phyloP scores from a whole-genome alignment of 2,329 filamentous ascomycete species.

The Emericellopsis cladophorae region DNA sequence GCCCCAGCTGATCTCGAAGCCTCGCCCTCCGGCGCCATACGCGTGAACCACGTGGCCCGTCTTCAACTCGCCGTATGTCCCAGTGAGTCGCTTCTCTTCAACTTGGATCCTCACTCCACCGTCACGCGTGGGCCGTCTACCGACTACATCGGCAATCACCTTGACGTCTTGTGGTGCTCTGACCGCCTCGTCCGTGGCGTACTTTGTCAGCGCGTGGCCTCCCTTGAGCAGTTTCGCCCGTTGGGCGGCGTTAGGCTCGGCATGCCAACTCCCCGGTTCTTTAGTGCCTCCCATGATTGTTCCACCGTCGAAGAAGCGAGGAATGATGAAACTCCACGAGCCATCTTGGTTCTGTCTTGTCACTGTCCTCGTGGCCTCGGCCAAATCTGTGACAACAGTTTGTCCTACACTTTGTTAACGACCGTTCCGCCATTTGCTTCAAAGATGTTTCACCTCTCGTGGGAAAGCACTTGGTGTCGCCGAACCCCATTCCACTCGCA shows the following conservation, averaged over 20 bases:
- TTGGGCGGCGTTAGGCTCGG: constrained; percentile 29
- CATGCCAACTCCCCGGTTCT: constrained; percentile 41
- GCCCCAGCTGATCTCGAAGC: constrained; percentile 49
- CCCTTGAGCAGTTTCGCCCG: constrained; percentile 30
- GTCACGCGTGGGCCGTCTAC: constrained; percentile 27
- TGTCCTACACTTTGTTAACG: constrained; percentile 12
- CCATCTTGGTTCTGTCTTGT: constrained; percentile 52
- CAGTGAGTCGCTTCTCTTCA: constrained; percentile 21
- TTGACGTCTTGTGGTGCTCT: constrained; percentile 11
- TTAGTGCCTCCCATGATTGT: constrained; percentile 55
- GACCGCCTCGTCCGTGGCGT: constrained; percentile 6
- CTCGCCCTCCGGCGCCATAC: constrained; percentile 48
- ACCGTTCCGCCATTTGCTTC: background rate
- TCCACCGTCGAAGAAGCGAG: constrained; percentile 45
- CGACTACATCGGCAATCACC: constrained; percentile 29
- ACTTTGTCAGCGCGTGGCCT: constrained; percentile 15
- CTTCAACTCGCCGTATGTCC: constrained; percentile 2
- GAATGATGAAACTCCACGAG: constrained; percentile 48
- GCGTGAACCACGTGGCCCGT: constrained; percentile 31
- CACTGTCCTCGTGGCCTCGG: constrained; percentile 23
- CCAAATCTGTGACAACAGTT: constrained; percentile 22
- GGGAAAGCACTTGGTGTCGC: constrained; percentile 17
- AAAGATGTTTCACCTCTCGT: constrained; percentile 13
- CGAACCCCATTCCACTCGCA: constrained; percentile 19
- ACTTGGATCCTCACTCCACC: constrained; percentile 39